Percentiles rank a stretch among this genome's conserved stretches.
Conservation (phyloP, 495 filamentous ascomycete genomes). For the Penicillium verhagenii region DNA sequence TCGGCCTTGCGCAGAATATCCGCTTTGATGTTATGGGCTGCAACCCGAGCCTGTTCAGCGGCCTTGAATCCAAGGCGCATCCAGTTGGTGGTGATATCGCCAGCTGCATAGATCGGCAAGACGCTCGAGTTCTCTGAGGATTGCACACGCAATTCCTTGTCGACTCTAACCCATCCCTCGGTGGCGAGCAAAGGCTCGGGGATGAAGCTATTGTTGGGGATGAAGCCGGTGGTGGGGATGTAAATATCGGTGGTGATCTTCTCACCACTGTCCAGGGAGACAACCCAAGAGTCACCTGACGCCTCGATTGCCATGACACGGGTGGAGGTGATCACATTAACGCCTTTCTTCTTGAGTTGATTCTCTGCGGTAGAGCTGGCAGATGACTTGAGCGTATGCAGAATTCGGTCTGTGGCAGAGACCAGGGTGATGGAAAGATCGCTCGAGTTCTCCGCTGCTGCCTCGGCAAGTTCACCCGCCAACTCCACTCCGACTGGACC, state of each 20-base stretch:
- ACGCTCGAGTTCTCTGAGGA: conserved; percentile 21
- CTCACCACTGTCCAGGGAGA: conserved; percentile 44
- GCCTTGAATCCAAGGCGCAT: conserved; percentile 31
- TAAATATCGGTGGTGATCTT: conserved; percentile 55
- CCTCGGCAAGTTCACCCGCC: conserved; percentile 57
- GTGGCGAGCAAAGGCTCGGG: conserved; percentile 47
- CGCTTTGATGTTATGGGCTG: conserved; percentile 33
- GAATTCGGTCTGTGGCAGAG: conserved; percentile 31
- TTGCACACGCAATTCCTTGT: conserved; percentile 52
- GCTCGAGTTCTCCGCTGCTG: conserved; percentile 37
- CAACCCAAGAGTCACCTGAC: conserved; percentile 15
- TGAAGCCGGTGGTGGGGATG: conserved; percentile 59
- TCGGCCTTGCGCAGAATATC: conserved; percentile 27
- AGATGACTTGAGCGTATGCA: conserved; percentile 29
- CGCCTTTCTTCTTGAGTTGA: conserved; percentile 22
- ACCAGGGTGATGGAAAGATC: conserved; percentile 49
- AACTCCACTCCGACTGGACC: conserved; percentile 68
- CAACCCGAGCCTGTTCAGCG: conserved; percentile 26
- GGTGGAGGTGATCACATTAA: conserved; percentile 27
- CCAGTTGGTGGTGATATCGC: conserved; percentile 39
- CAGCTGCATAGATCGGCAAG: conserved; percentile 34
- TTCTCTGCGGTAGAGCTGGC: conserved; percentile 27
- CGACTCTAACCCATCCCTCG: conserved; percentile 53
- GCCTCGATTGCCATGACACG: conserved; percentile 16
- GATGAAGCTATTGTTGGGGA: conserved; percentile 62